phyloP scores from a whole-genome alignment of 306 rosid genomes.

The Cucumis sativus region Cucumber_9930_V3 NC_026658.2:21637001-21637500 shows the following conservation, averaged over 20 bases:
- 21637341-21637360: not conserved
- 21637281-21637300: slow-evolving; percentile 52
- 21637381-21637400: not conserved
- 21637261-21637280: slow-evolving; percentile 80
- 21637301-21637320: slow-evolving; percentile 68
- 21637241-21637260: slow-evolving; percentile 94
- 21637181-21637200: slow-evolving; percentile 86
- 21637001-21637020: slow-evolving; percentile 82
- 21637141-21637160: slow-evolving; percentile 84
- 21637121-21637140: slow-evolving; percentile 26
- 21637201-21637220: slow-evolving; percentile 99
- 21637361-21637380: not conserved
- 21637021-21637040: slow-evolving; percentile 99
- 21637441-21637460: not conserved
- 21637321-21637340: slow-evolving; percentile 16
- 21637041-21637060: slow-evolving; percentile 75
- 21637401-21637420: not conserved
- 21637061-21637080: slow-evolving; percentile 29
- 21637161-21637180: slow-evolving; percentile 93
- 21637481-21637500: not conserved
- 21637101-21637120: slow-evolving; percentile 34
- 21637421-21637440: not conserved
- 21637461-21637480: not conserved
- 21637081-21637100: slow-evolving; percentile 45
- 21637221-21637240: slow-evolving; percentile 97